A percentile compares a stretch with the other conserved stretches of the same genome.
These are phyloP conservation scores for Ceratocystis lukuohia DNA, from an alignment of 2,329 filamentous ascomycete species.

Conservation along the genomic window DNA sequence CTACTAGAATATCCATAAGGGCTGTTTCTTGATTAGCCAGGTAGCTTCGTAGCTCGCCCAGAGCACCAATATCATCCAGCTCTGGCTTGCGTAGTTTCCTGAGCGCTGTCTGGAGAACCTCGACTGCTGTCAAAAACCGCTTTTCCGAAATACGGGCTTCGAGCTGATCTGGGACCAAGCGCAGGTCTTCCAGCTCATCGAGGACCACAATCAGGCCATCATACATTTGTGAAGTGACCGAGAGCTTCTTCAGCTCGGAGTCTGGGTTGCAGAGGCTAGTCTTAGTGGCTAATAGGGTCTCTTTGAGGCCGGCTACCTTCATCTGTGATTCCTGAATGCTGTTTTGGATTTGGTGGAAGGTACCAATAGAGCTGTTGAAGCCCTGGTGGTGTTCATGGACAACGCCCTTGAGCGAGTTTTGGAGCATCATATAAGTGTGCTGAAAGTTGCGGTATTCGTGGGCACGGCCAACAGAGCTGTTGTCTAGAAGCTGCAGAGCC, in stretches of 20 bases:
- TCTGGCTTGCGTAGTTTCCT: slow-evolving; percentile 75
- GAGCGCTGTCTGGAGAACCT: slow-evolving; percentile 77
- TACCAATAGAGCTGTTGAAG: slow-evolving; percentile 97
- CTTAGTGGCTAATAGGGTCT: slow-evolving; percentile 70
- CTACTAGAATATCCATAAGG: slow-evolving; percentile 87
- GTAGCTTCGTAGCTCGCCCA: slow-evolving; percentile 75
- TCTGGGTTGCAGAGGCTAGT: slow-evolving; percentile 70
- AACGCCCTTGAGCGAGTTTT: slow-evolving; percentile 82
- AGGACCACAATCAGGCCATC: slow-evolving; percentile 78
- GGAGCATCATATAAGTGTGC: slow-evolving; percentile 73
- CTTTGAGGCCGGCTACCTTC: slow-evolving; percentile 67
- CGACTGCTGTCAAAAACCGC: slow-evolving; percentile 81
- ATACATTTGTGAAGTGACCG: slow-evolving; percentile 76
- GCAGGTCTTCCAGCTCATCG: slow-evolving; percentile 73
- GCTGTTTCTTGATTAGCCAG: slow-evolving; percentile 85
- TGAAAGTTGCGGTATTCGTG: slow-evolving; percentile 78
- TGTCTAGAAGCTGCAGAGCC: slow-evolving; percentile 87
- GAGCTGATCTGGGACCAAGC: slow-evolving; percentile 78
- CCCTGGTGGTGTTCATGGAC: slow-evolving; percentile 98
- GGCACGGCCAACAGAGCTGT: slow-evolving; percentile 81
- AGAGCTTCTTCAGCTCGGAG: slow-evolving; percentile 80
- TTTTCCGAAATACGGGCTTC: slow-evolving; percentile 95
- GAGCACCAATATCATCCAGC: slow-evolving; percentile 77
- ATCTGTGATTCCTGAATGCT: slow-evolving; percentile 83
- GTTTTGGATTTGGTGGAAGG: slow-evolving; percentile 94